Base-by-base conservation (phyloP, 257 asterid species). In the Solanum stenotomum region DNA sequence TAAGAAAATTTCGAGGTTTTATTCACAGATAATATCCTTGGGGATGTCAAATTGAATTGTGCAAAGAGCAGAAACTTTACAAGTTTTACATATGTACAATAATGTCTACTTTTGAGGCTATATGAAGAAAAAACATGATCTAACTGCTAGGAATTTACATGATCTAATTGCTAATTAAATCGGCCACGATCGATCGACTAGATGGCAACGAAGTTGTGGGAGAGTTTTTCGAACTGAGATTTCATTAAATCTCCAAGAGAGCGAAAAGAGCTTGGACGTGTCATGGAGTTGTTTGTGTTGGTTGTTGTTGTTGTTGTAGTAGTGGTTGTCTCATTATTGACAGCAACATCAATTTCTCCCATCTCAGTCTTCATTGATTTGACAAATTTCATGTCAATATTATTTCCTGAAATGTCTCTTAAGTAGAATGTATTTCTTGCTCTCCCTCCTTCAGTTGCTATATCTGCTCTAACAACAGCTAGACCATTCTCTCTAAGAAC, bases 401-500 rank as follows among this genome's bases (percentile, higher is more conserved):
- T 88, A 84, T 92, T 95, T 15, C 98, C 98, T 33, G 96, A 93
- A 84, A 92, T 93, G 31, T 94, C 98, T 90, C 95, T 94, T 74
- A 95, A 94, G n/a, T 95, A 95, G 93, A 95, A 94, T 23, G 93
- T 94, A 86, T 94, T 93, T 49, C 77, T 63, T 65, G 87, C 87
- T 52, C 22, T 85, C 20, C 22, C 29, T 68, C 87, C 87, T 35
- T 71, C 42, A 4, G 87, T 85, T n/a, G 87, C 87, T 63, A 85
- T 34, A 68, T 85, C 87, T 68, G 87, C 87, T 46, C 87, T 85
- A 68, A 85, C 82, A 42, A 85, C 82, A 10, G 87, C 95, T 74
- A 94, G 93, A 9, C 98, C 96, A 63, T 93, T 93, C 83, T 94
- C 98, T 88, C 98, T 87, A 11, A 95, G 94, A 82, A 95, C 95